phyloP scores from a whole-genome alignment of 73 alveolate species.

The Paramecium sonneborni region DNA sequence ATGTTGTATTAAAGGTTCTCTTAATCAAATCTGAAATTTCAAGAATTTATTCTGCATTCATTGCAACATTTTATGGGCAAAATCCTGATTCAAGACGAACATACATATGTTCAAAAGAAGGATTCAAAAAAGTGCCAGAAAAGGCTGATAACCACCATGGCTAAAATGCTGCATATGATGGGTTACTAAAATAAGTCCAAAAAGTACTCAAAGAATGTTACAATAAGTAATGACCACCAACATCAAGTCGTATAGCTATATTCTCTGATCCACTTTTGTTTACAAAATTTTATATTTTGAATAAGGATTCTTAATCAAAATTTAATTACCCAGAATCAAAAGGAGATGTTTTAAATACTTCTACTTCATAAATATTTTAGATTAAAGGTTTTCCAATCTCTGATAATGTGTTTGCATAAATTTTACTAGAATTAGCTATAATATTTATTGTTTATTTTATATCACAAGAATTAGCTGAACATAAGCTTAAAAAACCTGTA shows the following conservation, averaged over 20 bases:
- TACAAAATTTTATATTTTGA: not conserved
- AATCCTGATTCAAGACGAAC: not conserved
- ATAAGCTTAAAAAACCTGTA: not conserved
- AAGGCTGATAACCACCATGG: conserved; percentile 51
- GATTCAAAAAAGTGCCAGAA: not conserved
- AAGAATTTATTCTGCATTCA: not conserved
- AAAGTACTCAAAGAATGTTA: not conserved
- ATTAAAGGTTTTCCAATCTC: not conserved
- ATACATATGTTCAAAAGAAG: not conserved
- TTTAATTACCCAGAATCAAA: not conserved
- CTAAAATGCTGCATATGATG: not conserved
- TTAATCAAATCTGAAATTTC: not conserved
- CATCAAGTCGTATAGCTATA: conserved; percentile 25
- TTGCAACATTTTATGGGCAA: not conserved
- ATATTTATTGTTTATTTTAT: not conserved
- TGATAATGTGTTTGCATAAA: not conserved
- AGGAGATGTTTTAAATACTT: not conserved
- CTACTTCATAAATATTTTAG: not conserved
- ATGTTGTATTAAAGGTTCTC: not conserved
- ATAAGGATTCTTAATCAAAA: not conserved
- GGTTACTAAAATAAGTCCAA: conserved; percentile 26
- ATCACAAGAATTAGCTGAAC: not conserved
- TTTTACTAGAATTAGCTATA: not conserved
- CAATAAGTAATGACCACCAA: conserved; percentile 38
- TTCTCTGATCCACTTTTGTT: not conserved